Conservation (phyloP, 177 flowering plant genomes). For the Vitis hybrid region DNA sequence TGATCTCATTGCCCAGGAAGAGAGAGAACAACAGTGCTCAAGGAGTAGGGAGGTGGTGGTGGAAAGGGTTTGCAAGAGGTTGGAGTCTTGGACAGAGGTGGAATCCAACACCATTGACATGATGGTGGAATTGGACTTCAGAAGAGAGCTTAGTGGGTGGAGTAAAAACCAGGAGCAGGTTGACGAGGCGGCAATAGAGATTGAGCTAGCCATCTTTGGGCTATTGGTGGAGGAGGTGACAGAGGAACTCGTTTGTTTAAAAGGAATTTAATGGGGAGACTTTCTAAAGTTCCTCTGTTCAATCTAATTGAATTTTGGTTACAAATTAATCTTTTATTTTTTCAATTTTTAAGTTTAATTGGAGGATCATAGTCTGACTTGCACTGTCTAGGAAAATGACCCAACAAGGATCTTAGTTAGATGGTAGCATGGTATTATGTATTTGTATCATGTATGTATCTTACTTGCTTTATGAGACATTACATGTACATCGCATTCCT, state of each 20-base stretch:
- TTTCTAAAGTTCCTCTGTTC: too few relatives aligned
- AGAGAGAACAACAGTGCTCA: conserved; percentile 3
- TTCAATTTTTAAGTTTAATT: conserved; percentile 1
- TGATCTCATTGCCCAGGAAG: conserved; percentile 61
- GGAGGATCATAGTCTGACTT: conserved; percentile 19
- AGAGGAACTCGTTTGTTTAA: conserved; percentile 10
- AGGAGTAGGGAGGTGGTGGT: conserved; percentile 23
- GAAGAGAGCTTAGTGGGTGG: conserved; percentile 51
- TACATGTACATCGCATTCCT: conserved; percentile 9
- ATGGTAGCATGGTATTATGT: conserved; percentile 12
- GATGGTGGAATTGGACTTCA: conserved; percentile 85
- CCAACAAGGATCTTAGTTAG: conserved; percentile 10
- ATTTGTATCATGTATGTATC: conserved; percentile 13
- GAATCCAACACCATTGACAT: conserved; percentile 74
- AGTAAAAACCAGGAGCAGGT: conserved; percentile 36
- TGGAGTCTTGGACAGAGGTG: conserved; percentile 68
- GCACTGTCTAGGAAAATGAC: conserved; percentile 3
- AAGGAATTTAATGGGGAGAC: background rate
- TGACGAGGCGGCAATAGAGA: conserved; percentile 22
- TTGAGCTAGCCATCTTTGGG: conserved; percentile 42
- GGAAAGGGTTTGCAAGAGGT: conserved; percentile 48
- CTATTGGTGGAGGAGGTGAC: conserved; percentile 44
- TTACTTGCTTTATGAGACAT: conserved; percentile 3
- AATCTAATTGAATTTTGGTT: conserved; percentile 5
- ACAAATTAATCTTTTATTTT: background rate